phyloP scores from a whole-genome alignment of 2,329 filamentous ascomycete genomes.

The Calonectria multiphialidica region DNA sequence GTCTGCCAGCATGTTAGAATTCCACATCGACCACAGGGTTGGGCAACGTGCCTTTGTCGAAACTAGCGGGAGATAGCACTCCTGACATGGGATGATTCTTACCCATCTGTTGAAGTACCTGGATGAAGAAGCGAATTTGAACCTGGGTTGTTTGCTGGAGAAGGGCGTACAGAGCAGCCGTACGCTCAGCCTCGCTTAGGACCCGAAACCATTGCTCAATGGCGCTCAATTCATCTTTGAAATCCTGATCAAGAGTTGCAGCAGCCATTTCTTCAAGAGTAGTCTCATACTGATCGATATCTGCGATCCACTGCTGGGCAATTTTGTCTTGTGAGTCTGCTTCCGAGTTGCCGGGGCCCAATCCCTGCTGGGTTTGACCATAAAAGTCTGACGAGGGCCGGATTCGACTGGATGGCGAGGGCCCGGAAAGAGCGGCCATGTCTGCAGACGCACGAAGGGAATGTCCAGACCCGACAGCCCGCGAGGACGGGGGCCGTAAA shows the following conservation, averaged over 20 bases:
- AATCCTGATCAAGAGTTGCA: conserved; percentile 98
- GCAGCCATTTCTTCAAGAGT: conserved; percentile 99
- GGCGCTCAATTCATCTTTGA: conserved; percentile 98
- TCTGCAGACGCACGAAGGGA: conserved; percentile 96
- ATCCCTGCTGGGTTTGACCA: conserved; percentile 78
- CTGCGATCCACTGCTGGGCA: conserved; percentile 97
- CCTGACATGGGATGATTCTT: conserved; percentile 98
- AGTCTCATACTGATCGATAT: conserved; percentile 99
- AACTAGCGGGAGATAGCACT: conserved; percentile 92
- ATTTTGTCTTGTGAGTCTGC: conserved; percentile 90
- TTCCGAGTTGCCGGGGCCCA: conserved; percentile 76
- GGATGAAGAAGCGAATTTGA: conserved; percentile 99
- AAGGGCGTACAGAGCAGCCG: conserved; percentile 93
- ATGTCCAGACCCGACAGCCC: conserved; percentile 82
- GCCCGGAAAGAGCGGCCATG: conserved; percentile 83
- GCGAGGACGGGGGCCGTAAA: conserved; percentile 84
- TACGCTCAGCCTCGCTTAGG: conserved; percentile 94
- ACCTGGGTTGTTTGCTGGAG: conserved; percentile 99
- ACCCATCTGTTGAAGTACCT: conserved; percentile 98
- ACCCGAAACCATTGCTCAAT: conserved; percentile 99
- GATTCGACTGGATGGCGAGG: conserved; percentile 81
- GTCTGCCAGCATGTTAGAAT: conserved; percentile 66
- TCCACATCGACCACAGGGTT: not conserved
- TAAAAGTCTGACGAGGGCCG: conserved; percentile 97
- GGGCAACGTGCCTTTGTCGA: conserved; percentile 84